Percentiles rank a stretch among this genome's conserved stretches.
Conservation (phyloP, 257 asterid species). For the Oldenlandia corymbosa region DNA sequence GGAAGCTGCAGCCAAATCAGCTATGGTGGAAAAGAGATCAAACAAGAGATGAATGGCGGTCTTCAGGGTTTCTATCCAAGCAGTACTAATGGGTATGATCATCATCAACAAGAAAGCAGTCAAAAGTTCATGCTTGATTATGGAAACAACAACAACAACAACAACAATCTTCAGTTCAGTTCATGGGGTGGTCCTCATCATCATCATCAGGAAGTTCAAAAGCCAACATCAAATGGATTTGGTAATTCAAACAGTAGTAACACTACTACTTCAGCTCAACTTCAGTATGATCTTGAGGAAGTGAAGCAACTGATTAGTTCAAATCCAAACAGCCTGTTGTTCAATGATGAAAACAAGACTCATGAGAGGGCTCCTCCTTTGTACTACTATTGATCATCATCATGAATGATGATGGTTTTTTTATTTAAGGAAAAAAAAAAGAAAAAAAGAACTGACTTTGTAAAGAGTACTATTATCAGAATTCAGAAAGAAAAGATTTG, state of each 20-base stretch:
- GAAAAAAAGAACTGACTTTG: not conserved
- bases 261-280: not conserved
- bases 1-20: constrained; percentile 47
- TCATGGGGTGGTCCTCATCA: constrained; percentile 5
- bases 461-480: constrained; percentile 24
- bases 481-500: constrained; percentile 38
- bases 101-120: constrained; percentile 25
- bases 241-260: no score
- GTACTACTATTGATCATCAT: no score
- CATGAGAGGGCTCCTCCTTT: constrained; percentile 39
- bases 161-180: constrained; percentile 10
- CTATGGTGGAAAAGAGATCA: constrained; percentile 50
- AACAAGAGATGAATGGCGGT: constrained; percentile 34
- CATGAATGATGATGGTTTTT: not conserved
- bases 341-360: constrained; percentile 52
- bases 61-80: constrained; percentile 16
- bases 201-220: constrained; percentile 21
- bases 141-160: constrained; percentile 13
- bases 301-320: constrained; percentile 46
- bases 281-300: constrained; percentile 53
- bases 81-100: constrained; percentile 20
- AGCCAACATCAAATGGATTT: constrained; percentile 15
- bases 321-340: constrained; percentile 18
- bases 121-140: constrained; percentile 42
- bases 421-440: no score